Base-by-base conservation (phyloP, 129 eudicot genomes). In the Artemisia annua region DNA sequence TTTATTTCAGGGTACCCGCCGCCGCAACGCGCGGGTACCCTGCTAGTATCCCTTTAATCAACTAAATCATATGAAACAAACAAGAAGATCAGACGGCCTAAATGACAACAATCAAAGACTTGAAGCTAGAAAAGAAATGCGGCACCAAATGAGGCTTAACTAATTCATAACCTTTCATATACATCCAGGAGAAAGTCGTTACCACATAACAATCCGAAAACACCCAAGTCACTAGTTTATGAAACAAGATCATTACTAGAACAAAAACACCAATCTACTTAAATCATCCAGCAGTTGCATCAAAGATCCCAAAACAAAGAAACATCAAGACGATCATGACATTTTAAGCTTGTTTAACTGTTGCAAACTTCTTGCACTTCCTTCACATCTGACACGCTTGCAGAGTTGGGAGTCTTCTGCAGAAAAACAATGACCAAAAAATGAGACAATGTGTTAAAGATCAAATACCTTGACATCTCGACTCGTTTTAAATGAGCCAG, bases 291-390 rank as follows among this genome's bases (percentile, higher is more conserved):
- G 51, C 79, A 55, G 39, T 15, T 17, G 69, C 48, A 62, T 11
- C n/a, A 28, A 30, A 62, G 10, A n/a, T 8, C 53, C 52, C 15
- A 64, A 64, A 39, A 64, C 14, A 64, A 32, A 39, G 22, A 52
- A 72, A 55, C 48, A 11, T 20, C 26, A 65, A 20, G 48, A 4
- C 16, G 11, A 39, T 8, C 48, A 39, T 52, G n/a, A 14, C 19
- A 3, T 12, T 62, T 30, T 77, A 70, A 53, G 54, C 12, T 56
- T 39, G 70, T 58, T 52, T 1, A 71, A 32, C 58, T 12, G 13
- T 35, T 64, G 43, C 51, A 71, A 71, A 67, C 73, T 78, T 55
- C 62, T 78, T 72, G 73, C 60, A 17, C 67, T 14, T 78, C 82
- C 61, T 70, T 78, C 32, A 13, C 68, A 16, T 78, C 78, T n/a